Conservation (phyloP, 768 basidiomycete species). For the Hericium rajendrae region DNA sequence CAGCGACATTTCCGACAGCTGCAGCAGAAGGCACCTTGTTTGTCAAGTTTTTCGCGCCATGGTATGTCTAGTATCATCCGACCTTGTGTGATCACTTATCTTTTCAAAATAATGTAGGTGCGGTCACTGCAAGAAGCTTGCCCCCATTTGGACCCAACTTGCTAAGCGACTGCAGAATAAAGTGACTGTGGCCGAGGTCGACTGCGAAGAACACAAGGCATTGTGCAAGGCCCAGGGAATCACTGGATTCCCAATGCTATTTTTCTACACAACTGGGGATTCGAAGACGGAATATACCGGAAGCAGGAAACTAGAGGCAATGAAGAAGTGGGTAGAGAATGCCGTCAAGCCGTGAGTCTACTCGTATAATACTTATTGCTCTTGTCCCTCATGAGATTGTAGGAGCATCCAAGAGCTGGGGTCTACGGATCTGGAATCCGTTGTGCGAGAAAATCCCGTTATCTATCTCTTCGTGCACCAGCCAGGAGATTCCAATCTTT, state of each 20-base stretch:
- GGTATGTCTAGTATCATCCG: slow-evolving; percentile 30
- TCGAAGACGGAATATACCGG: slow-evolving; percentile 67
- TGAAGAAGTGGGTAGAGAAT: slow-evolving; percentile 68
- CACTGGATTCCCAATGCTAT: slow-evolving; percentile 75
- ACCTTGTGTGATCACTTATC: not conserved
- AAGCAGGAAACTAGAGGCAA: slow-evolving; percentile 56
- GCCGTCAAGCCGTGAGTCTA: slow-evolving; percentile 58
- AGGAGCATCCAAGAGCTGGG: slow-evolving; percentile 30
- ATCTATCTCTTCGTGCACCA: slow-evolving; percentile 52
- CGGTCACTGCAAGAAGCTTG: slow-evolving; percentile 92
- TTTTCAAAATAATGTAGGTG: slow-evolving; percentile 39
- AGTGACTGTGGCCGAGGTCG: slow-evolving; percentile 74
- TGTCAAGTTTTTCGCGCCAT: slow-evolving; percentile 86
- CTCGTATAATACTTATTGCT: not conserved
- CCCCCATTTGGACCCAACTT: slow-evolving; percentile 71
- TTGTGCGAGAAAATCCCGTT: slow-evolving; percentile 38
- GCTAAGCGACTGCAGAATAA: slow-evolving; percentile 60
- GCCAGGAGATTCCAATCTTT: slow-evolving; percentile 19
- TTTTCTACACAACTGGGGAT: slow-evolving; percentile 46
- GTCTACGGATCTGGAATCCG: slow-evolving; percentile 33
- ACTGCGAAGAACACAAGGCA: slow-evolving; percentile 70
- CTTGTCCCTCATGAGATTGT: not conserved
- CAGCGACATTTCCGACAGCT: slow-evolving; percentile 36
- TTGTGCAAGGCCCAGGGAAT: slow-evolving; percentile 63
- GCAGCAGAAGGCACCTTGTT: slow-evolving; percentile 43